Evolutionary conservation across 805 yeast genomes (phyloP).

Genomic region (Barnettozyma sp.): DNA sequence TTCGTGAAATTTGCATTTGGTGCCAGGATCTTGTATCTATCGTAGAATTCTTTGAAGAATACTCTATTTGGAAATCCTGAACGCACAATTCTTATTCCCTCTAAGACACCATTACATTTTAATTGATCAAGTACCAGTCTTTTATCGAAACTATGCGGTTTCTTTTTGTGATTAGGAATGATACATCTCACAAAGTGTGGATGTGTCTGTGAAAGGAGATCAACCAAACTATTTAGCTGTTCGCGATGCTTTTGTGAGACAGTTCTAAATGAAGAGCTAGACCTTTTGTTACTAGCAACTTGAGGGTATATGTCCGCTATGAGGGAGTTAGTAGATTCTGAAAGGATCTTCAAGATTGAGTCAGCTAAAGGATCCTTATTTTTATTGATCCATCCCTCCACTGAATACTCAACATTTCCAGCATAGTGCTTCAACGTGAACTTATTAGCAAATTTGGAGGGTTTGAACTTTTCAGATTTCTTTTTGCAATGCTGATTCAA

Average conservation of each 20-base stretch:
- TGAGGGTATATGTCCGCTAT: constrained; percentile 47
- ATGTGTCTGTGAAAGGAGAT: constrained; percentile 68
- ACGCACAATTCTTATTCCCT: constrained; percentile 94
- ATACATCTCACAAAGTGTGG: constrained; percentile 98
- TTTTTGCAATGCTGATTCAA: constrained; percentile 57
- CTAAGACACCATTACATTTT: constrained; percentile 94
- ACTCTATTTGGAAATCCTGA: constrained; percentile 95
- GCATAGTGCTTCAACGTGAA: constrained; percentile 91
- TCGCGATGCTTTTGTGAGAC: constrained; percentile 87
- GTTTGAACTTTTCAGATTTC: constrained; percentile 50
- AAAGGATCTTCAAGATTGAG: constrained; percentile 53
- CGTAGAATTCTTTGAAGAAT: constrained; percentile 71
- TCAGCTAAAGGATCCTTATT: constrained; percentile 91
- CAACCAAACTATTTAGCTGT: constrained; percentile 66
- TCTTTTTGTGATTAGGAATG: constrained; percentile 75
- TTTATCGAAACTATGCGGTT: constrained; percentile 66
- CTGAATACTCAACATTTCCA: constrained; percentile 89
- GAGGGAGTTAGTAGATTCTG: constrained; percentile 49
- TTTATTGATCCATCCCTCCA: constrained; percentile 90
- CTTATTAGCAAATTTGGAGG: constrained; percentile 69
- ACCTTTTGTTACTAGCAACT: constrained; percentile 28
- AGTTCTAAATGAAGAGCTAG: constrained; percentile 50
- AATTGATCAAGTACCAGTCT: constrained; percentile 77
- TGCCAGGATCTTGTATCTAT: constrained; percentile 66
- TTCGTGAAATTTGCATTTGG: constrained; percentile 35